Conservation (phyloP, 441 rosid genomes). For the Aleurites moluccanus region DNA sequence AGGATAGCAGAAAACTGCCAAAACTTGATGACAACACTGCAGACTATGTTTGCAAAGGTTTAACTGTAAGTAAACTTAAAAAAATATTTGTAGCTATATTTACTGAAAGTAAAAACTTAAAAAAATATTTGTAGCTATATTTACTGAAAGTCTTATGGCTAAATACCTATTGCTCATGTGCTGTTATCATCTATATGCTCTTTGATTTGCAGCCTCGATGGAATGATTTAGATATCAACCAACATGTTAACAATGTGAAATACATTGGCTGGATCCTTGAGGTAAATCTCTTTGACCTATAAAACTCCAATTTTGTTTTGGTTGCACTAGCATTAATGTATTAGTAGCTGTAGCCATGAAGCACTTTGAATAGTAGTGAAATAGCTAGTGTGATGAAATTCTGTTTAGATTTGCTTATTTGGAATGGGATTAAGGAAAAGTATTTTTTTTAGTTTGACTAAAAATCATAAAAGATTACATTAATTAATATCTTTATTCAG, state of each 20-base stretch:
- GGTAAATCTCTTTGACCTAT: conserved; percentile 38
- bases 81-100: background rate
- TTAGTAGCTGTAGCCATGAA: background rate
- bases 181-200: conserved; percentile 7
- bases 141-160: background rate
- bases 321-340: background rate
- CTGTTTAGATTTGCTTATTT: background rate
- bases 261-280: conserved; percentile 98
- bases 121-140: too few relatives aligned
- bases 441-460: background rate
- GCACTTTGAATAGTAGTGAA: background rate
- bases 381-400: background rate
- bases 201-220: conserved; percentile 77
- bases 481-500: background rate
- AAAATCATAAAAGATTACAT: background rate
- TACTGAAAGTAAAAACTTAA: too few relatives aligned
- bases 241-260: conserved; percentile 99
- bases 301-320: background rate
- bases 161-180: conserved; percentile 1
- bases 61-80: conserved; percentile 59
- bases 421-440: background rate
- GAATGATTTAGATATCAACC: conserved; percentile 97
- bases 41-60: conserved; percentile 68
- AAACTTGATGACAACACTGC: conserved; percentile 84
- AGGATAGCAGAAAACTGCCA: conserved; percentile 83